These are phyloP conservation scores for Candida pseudofarinosa DNA, from an alignment of 805 yeast species.

Conservation along the genomic window DNA sequence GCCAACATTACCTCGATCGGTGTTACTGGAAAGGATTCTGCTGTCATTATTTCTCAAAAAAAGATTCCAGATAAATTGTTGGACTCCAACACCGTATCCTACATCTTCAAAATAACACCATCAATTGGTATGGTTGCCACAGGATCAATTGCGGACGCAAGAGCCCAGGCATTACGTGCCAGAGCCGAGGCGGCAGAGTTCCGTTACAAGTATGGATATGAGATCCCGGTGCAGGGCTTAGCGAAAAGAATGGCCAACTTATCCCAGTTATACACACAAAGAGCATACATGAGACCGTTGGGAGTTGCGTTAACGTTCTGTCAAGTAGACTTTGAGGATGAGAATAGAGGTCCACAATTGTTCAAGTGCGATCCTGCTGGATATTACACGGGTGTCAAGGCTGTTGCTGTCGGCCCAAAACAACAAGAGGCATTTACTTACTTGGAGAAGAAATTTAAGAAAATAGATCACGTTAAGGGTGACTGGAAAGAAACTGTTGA, in stretches of 20 bases:
- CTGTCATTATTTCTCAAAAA: constrained; percentile 89
- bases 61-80: constrained; percentile 93
- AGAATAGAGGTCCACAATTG: constrained; percentile 82
- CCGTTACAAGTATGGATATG: constrained; percentile 91
- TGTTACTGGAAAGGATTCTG: constrained; percentile 78
- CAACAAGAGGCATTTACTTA: constrained; percentile 92
- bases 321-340: constrained; percentile 66
- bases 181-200: constrained; percentile 95
- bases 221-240: constrained; percentile 90
- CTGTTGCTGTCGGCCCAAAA: constrained; percentile 94
- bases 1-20: constrained; percentile 89
- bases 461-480: constrained; percentile 62
- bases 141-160: constrained; percentile 94
- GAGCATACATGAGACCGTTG: constrained; percentile 97
- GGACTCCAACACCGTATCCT: constrained; percentile 83
- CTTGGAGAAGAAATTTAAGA: constrained; percentile 85
- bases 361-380: constrained; percentile 98
- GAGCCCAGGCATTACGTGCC: constrained; percentile 86
- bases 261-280: constrained; percentile 92
- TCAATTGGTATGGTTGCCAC: constrained; percentile 87
- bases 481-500: constrained; percentile 89
- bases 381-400: constrained; percentile 84
- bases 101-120: constrained; percentile 77
- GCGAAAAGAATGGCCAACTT: constrained; percentile 94
- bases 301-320: constrained; percentile 91